These are phyloP conservation scores for Ajuga reptans DNA, from an alignment of 305 asterid genomes.

Conservation along the genomic window DNA sequence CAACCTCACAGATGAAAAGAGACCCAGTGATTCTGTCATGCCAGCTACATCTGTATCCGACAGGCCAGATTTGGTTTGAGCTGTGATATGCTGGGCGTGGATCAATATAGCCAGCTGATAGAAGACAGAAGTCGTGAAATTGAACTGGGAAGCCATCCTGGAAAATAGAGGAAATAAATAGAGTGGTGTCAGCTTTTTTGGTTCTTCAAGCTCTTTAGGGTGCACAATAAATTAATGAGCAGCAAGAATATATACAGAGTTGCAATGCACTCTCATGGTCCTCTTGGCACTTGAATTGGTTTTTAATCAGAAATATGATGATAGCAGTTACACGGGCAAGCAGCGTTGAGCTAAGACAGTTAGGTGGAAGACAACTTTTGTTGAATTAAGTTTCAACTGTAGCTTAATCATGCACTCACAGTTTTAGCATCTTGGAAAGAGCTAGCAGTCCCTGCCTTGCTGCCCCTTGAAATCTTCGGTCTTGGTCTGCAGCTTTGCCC, in stretches of 20 bases:
- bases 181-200: background rate
- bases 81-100: slow-evolving; percentile 64
- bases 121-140: slow-evolving; percentile 72
- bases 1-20: slow-evolving; percentile 65
- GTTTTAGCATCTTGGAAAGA: slow-evolving; percentile 19
- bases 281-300: background rate
- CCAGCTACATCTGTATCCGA: slow-evolving; percentile 89
- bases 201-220: background rate
- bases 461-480: slow-evolving; percentile 32
- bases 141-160: slow-evolving; percentile 89
- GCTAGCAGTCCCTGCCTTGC: slow-evolving; percentile 26
- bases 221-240: background rate
- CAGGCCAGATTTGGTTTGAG: slow-evolving; percentile 70
- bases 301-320: background rate
- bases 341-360: background rate
- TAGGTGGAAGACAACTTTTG: background rate
- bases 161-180: slow-evolving; percentile 19
- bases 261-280: background rate
- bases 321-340: slow-evolving; percentile 5
- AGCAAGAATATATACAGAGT: background rate
- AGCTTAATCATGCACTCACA: slow-evolving; percentile 29
- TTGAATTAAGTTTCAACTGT: background rate
- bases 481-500: slow-evolving; percentile 36
- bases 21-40: slow-evolving; percentile 92
- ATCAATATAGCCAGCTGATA: slow-evolving; percentile 71